Evolutionary conservation across 345 rosid genomes (phyloP), one percentile per base, ranked within the genome.

Genomic region (Ceriops zippeliana): DNA sequence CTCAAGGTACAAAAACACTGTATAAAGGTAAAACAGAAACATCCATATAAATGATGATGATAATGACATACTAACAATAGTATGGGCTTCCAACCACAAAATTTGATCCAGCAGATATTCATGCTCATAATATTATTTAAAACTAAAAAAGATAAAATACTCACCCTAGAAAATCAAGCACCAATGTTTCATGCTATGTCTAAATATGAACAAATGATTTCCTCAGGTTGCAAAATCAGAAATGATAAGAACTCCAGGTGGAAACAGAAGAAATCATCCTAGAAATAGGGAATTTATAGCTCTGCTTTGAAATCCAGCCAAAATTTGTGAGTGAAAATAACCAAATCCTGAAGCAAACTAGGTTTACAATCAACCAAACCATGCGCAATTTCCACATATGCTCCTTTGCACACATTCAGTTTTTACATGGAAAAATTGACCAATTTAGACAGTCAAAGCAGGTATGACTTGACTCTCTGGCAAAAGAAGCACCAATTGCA

Each of bases 1-100:
- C 66, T 70, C 47, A 62, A 22, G 28, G 68, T 61, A 61, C n/a
- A 37, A 42, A 37, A 37, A 68, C 8, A 52, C 34, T 51, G n/a
- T 34, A 26, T 2, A 16, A 0, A 21, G 32, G 46, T 31, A 8
- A 52, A 61, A 52, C 5, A 27, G 2, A 27, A 2, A 35, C 2
- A 35, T 4, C 26, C 46, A 53, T 42, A 6, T 37, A 54, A 27
- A 63, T 16, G 46, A 30, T 27, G 19, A 47, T 47, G 17, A 15
- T 22, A 46, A 58, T 66, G 19, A 52, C 7, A 26, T 42, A 42
- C 49, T 42, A 42, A 42, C 49, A 42, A 42, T 42, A 11, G 49
- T 42, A 42, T 11, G 49, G 19, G 49, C 49, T 42, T 42, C 49
- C 49, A 52, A 57, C 62, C 47, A 49, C 31, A 69, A 26, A 38